Base-by-base conservation (phyloP, 768 basidiomycete genomes). In the Lentinula boryana region DNA sequence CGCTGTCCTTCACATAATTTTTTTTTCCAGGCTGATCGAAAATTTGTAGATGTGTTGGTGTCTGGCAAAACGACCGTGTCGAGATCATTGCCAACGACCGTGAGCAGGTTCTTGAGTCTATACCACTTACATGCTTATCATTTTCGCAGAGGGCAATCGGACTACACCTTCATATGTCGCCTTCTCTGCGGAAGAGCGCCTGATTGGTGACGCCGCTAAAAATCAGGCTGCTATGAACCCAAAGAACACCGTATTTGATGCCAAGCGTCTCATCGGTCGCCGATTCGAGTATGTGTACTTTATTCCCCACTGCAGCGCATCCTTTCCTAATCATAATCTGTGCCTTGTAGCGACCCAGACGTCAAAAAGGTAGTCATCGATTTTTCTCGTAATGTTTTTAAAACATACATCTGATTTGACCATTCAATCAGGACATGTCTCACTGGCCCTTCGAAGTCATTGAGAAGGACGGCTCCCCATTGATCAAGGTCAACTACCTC, bases 221-320 rank as follows among this genome's bases (percentile, higher is more conserved):
- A 97, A 97, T 75, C 95, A 98, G 83, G 93, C 92, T 62, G 97
- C 97, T 67, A 99, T 99, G 97, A 99, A 99, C 86, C 97, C 97
- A 65, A 83, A 82, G 71, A 98, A 98, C 84, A 99, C 97, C 67
- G 91, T 98, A 74, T 98, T 98, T 76, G 96, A 98, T 75, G 96
- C 96, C 63, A 98, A 98, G 80, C 95, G 96, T 77, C 86, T 98
- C 71, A 98, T 98, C 70, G 96, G 97, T 70, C 92, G 96, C 67
- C 87, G 95, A 69, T 98, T 88, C 73, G 95, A 98, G 93, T 91
- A 68, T 67, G 88, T 78, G 27, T 16, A 38, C 59, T 18, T 44
- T 46, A 5, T 13, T 41, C 31, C 12, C 15, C 27, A 27, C 27
- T 43, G 16, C 27, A 32, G 15, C 4, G 15, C 18, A 44, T 56